Percentiles rank a stretch among this genome's conserved stretches.
Conservation (phyloP, 345 rosid species). For the Boechera retrofracta region DNA sequence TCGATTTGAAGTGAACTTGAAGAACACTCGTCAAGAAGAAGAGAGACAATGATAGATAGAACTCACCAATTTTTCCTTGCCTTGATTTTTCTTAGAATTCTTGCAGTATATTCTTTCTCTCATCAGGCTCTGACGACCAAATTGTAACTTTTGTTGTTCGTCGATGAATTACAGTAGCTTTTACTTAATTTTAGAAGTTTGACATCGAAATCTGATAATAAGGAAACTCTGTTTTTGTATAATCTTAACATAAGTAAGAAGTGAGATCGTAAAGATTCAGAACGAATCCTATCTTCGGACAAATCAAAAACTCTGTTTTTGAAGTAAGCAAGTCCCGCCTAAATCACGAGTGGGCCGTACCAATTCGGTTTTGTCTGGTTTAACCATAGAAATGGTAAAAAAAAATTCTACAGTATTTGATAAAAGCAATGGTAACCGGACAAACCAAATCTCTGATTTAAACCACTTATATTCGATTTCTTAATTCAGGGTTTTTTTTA, state of each 20-base stretch:
- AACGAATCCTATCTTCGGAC: background rate
- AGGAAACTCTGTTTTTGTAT: background rate
- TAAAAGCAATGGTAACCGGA: background rate
- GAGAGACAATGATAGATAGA: conserved; percentile 2
- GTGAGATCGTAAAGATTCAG: background rate
- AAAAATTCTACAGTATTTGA: background rate
- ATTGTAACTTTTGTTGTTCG: background rate
- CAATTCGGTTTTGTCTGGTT: conserved; percentile 1
- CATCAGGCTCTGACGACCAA: conserved; percentile 7
- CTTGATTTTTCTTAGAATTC: conserved; percentile 7
- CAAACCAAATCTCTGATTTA: background rate
- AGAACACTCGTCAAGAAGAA: background rate
- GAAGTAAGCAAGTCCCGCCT: background rate
- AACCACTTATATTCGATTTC: background rate
- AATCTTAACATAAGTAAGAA: background rate
- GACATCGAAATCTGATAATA: background rate
- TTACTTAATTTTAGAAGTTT: background rate
- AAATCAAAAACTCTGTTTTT: background rate
- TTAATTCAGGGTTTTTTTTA: background rate
- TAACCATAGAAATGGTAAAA: background rate
- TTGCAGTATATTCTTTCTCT: background rate
- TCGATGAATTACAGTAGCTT: background rate
- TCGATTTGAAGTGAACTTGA: conserved; percentile 39
- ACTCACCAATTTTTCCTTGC: background rate
- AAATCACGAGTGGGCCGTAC: conserved; percentile 10